Conservation (phyloP, 768 basidiomycete genomes). For the Naganishia friedmannii region DNA sequence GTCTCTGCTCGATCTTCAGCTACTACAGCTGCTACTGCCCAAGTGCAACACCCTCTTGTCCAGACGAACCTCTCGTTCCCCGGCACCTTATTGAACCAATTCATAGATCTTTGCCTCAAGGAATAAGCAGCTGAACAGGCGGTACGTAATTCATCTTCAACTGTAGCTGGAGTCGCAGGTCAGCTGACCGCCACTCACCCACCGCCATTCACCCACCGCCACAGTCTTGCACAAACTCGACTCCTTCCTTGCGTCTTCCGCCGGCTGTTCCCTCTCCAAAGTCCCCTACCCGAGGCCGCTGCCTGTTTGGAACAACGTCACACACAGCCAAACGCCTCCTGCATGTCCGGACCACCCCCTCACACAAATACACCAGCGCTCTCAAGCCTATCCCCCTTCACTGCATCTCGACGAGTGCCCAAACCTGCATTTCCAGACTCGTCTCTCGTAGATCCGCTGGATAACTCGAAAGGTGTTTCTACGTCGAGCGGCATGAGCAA, state of each 20-base stretch:
- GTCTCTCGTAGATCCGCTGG: slow-evolving; percentile 13
- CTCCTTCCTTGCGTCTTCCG: background rate
- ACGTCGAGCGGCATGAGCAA: slow-evolving; percentile 1
- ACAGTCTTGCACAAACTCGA: background rate
- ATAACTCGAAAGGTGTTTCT: slow-evolving; percentile 3
- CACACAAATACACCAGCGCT: background rate
- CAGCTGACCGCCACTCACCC: background rate
- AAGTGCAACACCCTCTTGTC: no score
- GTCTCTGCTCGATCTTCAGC: background rate
- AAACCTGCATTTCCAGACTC: background rate
- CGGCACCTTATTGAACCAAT: background rate
- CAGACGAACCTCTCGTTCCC: background rate
- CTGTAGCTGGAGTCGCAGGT: background rate
- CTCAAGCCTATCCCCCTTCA: background rate
- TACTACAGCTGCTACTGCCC: background rate
- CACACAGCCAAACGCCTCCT: background rate
- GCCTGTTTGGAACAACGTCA: background rate
- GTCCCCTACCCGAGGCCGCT: background rate
- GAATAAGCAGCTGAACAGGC: background rate
- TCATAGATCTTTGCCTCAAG: background rate
- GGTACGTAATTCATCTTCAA: slow-evolving; percentile 1
- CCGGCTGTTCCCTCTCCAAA: background rate
- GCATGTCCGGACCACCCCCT: background rate
- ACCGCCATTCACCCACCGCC: no score
- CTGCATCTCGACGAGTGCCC: background rate